phyloP scores from a whole-genome alignment of 164 flowering plant species.

The Taxillus chinensis region DNA sequence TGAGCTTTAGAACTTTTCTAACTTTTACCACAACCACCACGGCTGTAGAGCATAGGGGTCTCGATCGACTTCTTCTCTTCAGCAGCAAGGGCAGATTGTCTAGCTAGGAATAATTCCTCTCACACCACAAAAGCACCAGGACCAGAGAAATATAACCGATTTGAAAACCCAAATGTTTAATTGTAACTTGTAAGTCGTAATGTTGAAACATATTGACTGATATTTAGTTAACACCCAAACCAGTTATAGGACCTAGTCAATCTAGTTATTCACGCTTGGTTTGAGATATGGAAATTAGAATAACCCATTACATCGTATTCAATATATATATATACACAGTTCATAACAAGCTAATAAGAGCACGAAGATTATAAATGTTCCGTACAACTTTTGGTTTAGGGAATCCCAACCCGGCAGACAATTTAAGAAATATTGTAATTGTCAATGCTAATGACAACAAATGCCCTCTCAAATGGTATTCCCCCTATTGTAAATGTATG shows the following conservation, averaged over 20 bases:
- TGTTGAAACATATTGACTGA: no score
- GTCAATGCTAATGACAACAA: neutral
- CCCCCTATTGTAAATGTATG: slow-evolving; percentile 13
- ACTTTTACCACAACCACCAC: slow-evolving; percentile 68
- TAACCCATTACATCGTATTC: no score
- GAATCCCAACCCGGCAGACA: neutral
- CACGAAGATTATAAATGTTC: no score
- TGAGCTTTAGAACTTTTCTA: slow-evolving; percentile 88
- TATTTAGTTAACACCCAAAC: no score
- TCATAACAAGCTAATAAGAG: no score
- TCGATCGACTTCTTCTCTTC: slow-evolving; percentile 48
- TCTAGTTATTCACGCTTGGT: no score
- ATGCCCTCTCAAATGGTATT: neutral
- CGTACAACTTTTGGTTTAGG: no score
- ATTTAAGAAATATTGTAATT: neutral
- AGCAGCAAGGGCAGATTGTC: slow-evolving; percentile 59
- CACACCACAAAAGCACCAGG: slow-evolving; percentile 95
- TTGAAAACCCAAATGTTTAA: no score
- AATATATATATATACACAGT: no score
- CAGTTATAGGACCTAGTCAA: no score
- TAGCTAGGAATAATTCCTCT: slow-evolving; percentile 72
- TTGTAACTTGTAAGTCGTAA: no score
- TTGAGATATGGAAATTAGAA: no score
- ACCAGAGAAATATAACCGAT: neutral
- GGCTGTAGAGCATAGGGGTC: slow-evolving; percentile 71